phyloP scores from a whole-genome alignment of 192 early-diverging fungal species.

The Rhizoclosmatium globosum region DNA sequence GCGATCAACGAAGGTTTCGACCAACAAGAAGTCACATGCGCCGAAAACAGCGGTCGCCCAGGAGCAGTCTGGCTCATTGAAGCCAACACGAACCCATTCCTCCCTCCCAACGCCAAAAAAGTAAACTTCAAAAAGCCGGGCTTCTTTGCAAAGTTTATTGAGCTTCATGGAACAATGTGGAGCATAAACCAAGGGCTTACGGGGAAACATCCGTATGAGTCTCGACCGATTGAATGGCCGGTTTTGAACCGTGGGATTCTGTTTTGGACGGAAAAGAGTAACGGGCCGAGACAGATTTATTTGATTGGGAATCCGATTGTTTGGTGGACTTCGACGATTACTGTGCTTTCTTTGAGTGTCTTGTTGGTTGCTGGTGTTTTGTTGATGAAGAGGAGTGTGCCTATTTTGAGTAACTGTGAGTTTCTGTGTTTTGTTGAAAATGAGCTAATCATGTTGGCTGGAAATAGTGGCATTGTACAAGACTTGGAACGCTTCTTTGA shows the following conservation, averaged over 20 bases:
- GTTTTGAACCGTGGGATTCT: conserved; percentile 56
- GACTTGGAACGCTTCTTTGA: conserved; percentile 43
- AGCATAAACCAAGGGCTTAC: conserved; percentile 57
- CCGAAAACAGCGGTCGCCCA: conserved; percentile 66
- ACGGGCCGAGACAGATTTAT: conserved; percentile 50
- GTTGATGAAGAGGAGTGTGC: conserved; percentile 44
- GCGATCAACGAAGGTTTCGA: conserved; percentile 53
- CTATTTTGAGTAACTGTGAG: conserved; percentile 30
- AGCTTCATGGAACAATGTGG: conserved; percentile 63
- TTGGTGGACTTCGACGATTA: conserved; percentile 45
- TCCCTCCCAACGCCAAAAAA: conserved; percentile 46
- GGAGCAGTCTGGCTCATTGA: conserved; percentile 52
- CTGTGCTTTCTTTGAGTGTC: conserved; percentile 38
- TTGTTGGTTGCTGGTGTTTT: conserved; percentile 34
- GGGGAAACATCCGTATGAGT: conserved; percentile 58
- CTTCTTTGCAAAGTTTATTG: conserved; percentile 59
- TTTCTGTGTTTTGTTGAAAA: conserved; percentile 3
- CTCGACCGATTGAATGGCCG: conserved; percentile 67
- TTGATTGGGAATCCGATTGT: conserved; percentile 64
- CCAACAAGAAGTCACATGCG: conserved; percentile 92
- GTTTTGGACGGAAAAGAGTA: conserved; percentile 61
- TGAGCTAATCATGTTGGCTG: conserved; percentile 16
- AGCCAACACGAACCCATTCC: conserved; percentile 42
- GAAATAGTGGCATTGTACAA: conserved; percentile 27
- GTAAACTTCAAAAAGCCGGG: conserved; percentile 53